Conservation (phyloP, 257 asterid genomes). For the Craterostigma plantagineum region DNA sequence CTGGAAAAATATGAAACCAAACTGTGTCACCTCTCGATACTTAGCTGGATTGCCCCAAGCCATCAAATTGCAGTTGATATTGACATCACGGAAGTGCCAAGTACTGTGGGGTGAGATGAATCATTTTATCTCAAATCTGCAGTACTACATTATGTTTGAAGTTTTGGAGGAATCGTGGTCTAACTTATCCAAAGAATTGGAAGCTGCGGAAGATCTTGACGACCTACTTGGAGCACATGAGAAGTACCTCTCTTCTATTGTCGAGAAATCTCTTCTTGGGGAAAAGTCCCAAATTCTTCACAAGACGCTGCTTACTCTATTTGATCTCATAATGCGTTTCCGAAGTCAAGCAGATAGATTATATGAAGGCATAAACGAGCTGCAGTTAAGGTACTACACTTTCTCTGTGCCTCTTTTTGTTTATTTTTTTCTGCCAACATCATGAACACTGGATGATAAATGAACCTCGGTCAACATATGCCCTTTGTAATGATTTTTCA, state of each 20-base stretch:
- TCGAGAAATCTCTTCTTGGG: constrained; percentile 95
- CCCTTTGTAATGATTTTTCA: constrained; percentile 13
- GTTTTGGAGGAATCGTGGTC: constrained; percentile 96
- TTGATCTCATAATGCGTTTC: constrained; percentile 76
- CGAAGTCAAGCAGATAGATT: constrained; percentile 85
- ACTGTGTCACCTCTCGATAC: constrained; percentile 68
- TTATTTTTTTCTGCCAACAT: constrained; percentile 3
- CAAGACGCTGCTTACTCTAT: constrained; percentile 50
- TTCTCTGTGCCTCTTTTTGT: constrained; percentile 8
- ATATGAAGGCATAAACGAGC: constrained; percentile 80
- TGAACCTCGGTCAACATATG: too few species aligned
- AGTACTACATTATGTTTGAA: constrained; percentile 94
- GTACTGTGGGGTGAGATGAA: constrained; percentile 99
- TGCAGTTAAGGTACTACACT: constrained; percentile 66
- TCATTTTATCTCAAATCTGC: constrained; percentile 89
- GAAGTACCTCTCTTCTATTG: constrained; percentile 63
- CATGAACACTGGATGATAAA: neutral
- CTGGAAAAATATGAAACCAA: constrained; percentile 98
- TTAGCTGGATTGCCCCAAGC: constrained; percentile 53
- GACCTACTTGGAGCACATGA: constrained; percentile 86
- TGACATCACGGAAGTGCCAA: constrained; percentile 88
- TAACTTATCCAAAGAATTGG: constrained; percentile 74
- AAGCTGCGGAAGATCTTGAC: constrained; percentile 82
- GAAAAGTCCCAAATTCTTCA: constrained; percentile 68
- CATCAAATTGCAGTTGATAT: constrained; percentile 60